phyloP scores from a whole-genome alignment of 257 asterid species.

The Nyctanthes arbortristis region DNA sequence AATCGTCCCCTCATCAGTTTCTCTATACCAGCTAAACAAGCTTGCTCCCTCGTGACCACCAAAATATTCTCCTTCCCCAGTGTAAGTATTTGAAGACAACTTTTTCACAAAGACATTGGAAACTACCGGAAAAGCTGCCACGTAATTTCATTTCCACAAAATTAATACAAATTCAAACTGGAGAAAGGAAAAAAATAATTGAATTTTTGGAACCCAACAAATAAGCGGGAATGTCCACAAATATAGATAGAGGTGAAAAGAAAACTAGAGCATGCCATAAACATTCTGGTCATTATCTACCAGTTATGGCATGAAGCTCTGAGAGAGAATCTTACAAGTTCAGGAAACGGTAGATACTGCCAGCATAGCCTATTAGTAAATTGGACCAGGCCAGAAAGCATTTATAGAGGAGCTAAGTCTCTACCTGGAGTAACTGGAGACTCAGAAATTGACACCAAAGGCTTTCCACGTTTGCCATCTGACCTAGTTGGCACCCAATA shows the following conservation, averaged over 20 bases:
- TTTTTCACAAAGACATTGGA: slow-evolving; percentile 57
- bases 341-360: too few relatives aligned
- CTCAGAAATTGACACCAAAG: slow-evolving; percentile 66
- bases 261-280: background rate
- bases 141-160: slow-evolving; percentile 28
- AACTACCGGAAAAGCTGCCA: slow-evolving; percentile 81
- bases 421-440: slow-evolving; percentile 89
- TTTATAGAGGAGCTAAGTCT: slow-evolving; percentile 14
- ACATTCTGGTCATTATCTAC: background rate
- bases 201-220: slow-evolving; percentile 4
- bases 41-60: slow-evolving; percentile 95
- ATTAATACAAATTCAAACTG: slow-evolving; percentile 22
- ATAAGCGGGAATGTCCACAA: background rate
- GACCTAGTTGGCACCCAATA: slow-evolving; percentile 81
- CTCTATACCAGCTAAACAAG: slow-evolving; percentile 89
- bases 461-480: slow-evolving; percentile 72
- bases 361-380: background rate
- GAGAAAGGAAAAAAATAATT: background rate
- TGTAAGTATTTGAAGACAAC: slow-evolving; percentile 60
- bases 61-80: slow-evolving; percentile 86
- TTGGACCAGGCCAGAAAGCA: background rate
- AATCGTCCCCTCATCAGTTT: slow-evolving; percentile 59
- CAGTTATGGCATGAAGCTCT: background rate
- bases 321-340: background rate
- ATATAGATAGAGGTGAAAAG: background rate